Percentiles rank a stretch among this genome's conserved stretches.
These are phyloP conservation scores for Kwoniella pini DNA, from an alignment of 768 basidiomycete species.

Conservation along the genomic window DNA sequence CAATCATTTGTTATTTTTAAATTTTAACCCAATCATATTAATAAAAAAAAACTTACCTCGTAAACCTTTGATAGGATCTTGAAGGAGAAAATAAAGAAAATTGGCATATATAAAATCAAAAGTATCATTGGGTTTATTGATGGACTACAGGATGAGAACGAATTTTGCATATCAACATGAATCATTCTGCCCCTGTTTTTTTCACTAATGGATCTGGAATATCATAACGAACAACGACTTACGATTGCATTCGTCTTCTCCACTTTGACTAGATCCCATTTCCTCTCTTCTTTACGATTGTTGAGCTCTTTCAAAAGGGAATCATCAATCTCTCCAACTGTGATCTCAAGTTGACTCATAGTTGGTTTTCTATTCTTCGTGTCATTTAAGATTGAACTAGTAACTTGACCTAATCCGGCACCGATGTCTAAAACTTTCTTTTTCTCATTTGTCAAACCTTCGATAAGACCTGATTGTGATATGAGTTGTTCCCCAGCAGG, in stretches of 20 bases:
- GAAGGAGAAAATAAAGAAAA: conserved; percentile 6
- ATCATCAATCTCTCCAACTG: neutral
- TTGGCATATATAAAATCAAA: neutral
- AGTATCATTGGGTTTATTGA: neutral
- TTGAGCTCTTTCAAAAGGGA: neutral
- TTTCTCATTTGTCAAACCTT: neutral
- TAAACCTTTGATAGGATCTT: neutral
- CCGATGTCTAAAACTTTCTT: neutral
- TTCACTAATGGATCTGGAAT: too few species aligned
- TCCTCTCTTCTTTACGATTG: neutral
- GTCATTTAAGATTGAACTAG: neutral
- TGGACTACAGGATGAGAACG: neutral
- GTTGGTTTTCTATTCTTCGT: neutral
- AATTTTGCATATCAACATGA: too few species aligned
- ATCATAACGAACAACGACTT: neutral
- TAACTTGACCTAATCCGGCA: neutral
- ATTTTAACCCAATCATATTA: neutral
- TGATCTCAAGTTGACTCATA: neutral
- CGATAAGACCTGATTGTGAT: neutral
- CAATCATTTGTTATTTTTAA: too few species aligned
- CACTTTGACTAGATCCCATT: neutral
- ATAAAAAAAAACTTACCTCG: neutral
- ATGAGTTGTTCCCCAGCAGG: neutral
- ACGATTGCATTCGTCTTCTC: neutral
- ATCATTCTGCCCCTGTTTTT: too few species aligned